These are phyloP conservation scores for Microsporum canis DNA, from an alignment of 2,329 filamentous ascomycete genomes.

Conservation along the genomic window DNA sequence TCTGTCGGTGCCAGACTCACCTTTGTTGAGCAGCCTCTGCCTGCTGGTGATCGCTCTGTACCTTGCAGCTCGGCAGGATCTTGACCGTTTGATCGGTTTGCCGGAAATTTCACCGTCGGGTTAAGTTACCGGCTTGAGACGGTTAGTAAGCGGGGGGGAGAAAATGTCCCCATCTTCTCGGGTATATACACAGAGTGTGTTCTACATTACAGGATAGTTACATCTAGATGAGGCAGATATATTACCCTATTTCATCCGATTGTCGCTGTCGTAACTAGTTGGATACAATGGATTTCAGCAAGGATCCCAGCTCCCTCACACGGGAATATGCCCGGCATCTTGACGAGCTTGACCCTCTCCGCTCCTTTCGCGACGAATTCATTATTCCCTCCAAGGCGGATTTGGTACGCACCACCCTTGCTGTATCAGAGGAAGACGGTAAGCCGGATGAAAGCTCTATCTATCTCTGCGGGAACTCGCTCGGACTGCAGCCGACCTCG, in stretches of 20 bases:
- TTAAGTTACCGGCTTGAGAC: neutral
- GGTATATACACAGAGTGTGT: neutral
- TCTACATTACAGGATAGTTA: neutral
- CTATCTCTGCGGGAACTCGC: slow-evolving; percentile 83
- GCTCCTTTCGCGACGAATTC: slow-evolving; percentile 57
- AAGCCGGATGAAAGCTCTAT: slow-evolving; percentile 40
- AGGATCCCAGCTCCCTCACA: slow-evolving; percentile 18
- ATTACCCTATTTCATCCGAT: neutral
- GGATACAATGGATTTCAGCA: slow-evolving; percentile 1
- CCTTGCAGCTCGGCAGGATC: neutral
- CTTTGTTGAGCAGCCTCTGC: neutral
- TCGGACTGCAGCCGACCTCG: slow-evolving; percentile 68
- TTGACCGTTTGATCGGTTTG: neutral
- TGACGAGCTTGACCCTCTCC: slow-evolving; percentile 51
- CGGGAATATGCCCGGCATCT: slow-evolving; percentile 38
- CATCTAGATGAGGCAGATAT: neutral
- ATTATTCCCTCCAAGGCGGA: slow-evolving; percentile 64
- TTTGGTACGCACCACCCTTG: slow-evolving; percentile 52
- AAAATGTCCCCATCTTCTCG: neutral
- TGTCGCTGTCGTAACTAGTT: neutral
- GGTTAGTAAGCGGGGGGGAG: neutral
- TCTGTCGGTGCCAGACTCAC: slow-evolving; percentile 37
- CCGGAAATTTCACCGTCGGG: neutral
- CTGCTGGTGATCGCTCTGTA: neutral
- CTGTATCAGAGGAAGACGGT: slow-evolving; percentile 19